Evolutionary conservation across 257 asterid species (phyloP), one percentile per base, ranked within the genome.

Genomic region (Nicotiana noctiflora): DNA sequence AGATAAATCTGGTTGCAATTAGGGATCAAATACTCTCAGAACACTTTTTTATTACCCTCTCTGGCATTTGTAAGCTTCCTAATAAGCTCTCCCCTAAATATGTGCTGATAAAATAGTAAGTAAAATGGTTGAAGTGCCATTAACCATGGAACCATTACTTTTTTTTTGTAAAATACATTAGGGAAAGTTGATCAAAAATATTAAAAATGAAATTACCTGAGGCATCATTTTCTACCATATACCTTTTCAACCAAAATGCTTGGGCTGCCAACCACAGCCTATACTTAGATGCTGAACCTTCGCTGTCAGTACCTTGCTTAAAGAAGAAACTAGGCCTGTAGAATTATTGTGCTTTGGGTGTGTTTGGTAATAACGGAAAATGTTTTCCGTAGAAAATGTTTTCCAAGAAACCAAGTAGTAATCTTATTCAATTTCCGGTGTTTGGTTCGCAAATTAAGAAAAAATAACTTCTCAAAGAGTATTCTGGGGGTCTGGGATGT

Each of bases 201-300:
- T 70, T 70, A 21, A 21, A 70, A 44, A 12, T 70, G 21, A 21
- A 70, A 12, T 21, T 6, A 44, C 17, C 59, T 70, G 19, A 21
- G 18, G 5, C 21, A 70, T 70, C 77, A 70, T 44, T 31, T 70
- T 21, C 32, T 70, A n/a, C 32, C 77, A 68, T 37, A 68, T 34
- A 61, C 37, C 57, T n/a, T 19, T 1, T 68, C 56, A 68, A 37
- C 27, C 56, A 29, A 37, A 68, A 68, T 68, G 31, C 31, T 67
- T 67, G 76, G 76, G 44, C 76, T 67, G 76, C 76, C 76, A 37
- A 67, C 11, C 31, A 21, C 31, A 19, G 56, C 76, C 32, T 68
- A 2, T 70, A 44, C n/a, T 70, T 44, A 4, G 57, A 31, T 70
- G 57, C 34, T 40, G 77, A n/a, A 70, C 77, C 13, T 70, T 18